Evolutionary conservation across 306 rosid genomes (phyloP), one percentile per base, ranked within the genome.

Genomic region (Sesbania bispinosa): DNA sequence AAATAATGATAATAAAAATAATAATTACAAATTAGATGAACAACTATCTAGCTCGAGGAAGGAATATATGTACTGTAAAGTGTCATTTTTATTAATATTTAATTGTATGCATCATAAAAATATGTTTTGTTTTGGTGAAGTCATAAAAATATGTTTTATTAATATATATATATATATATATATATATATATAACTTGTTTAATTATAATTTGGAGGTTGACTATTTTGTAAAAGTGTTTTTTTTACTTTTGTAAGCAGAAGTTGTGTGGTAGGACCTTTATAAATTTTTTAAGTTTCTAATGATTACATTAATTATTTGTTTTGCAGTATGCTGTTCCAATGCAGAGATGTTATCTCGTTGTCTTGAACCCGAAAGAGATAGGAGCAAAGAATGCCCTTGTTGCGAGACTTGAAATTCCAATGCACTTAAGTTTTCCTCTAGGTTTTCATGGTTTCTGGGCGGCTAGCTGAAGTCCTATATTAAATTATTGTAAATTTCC

Each of bases 401-500:
- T 88, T 7, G 94, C 94, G 0, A 90, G 89, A 73, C 84, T 88
- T 42, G 96, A 88, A 79, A 88, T 90, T 79, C 97, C 98, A 15
- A 88, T 52, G 81, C 89, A 88, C 35, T 79, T 90, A 13, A 88
- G 87, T 62, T 90, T 93, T 46, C 97, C 97, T 48, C 83, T 93
- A 4, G 97, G 96, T 5, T 93, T 93, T 53, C 96, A 84, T 79
- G 97, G 97, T 7, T 85, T 93, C 7, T 90, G 98, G 98, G 94
- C 92, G 4, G 41, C 85, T 52, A 10, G 18, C 72, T 60, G 73
- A 80, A 55, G 55, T 16, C 13, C 48, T 43, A 54, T 46, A n/a
- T 57, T 64, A 35, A 59, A 36, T 58, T 43, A 42, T 10, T n/a
- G 39, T 18, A 45, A 42, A 14, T 10, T 41, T 67, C 47, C 62